phyloP scores from a whole-genome alignment of 495 filamentous ascomycete genomes.

The Chaetomidium leptoderma region DNA sequence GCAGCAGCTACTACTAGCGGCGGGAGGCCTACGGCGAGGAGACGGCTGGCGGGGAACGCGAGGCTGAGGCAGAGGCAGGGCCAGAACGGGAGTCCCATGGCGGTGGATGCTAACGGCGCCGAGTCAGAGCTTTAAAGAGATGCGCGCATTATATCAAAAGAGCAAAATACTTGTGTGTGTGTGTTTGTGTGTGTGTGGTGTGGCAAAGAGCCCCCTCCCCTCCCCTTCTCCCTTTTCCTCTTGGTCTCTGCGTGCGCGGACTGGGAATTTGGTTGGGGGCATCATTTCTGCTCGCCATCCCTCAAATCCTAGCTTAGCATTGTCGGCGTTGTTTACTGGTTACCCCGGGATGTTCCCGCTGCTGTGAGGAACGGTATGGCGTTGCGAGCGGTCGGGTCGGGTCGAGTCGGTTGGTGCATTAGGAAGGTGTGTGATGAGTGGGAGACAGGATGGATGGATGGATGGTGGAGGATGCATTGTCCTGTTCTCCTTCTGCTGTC shows the following conservation, averaged over 20 bases:
- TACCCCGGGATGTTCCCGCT: not conserved
- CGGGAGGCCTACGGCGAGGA: slow-evolving; percentile 33
- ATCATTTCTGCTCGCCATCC: not conserved
- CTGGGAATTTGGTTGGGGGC: not conserved
- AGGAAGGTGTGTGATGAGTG: not conserved
- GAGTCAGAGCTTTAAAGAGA: slow-evolving; percentile 43
- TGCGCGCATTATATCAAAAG: no score
- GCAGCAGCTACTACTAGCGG: slow-evolving; percentile 1
- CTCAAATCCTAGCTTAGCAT: slow-evolving; percentile 11
- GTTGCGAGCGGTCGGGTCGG: slow-evolving; percentile 6
- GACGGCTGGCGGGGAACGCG: slow-evolving; percentile 33
- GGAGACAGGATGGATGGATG: not conserved
- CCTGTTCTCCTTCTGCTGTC: not conserved
- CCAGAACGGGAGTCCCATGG: slow-evolving; percentile 52
- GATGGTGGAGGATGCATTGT: not conserved
- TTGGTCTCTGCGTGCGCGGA: not conserved
- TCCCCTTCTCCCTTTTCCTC: not conserved
- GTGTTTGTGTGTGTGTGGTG: no score
- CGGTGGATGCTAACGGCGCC: slow-evolving; percentile 46
- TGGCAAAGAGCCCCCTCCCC: no score
- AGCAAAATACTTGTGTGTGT: no score
- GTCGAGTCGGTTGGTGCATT: not conserved
- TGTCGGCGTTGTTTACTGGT: slow-evolving; percentile 12
- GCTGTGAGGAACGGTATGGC: slow-evolving; percentile 1
- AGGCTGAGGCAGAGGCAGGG: slow-evolving; percentile 25